Evolutionary conservation across 495 filamentous ascomycete species (phyloP), one percentile per base, ranked within the genome.

Genomic region (Copromyces sp.): DNA sequence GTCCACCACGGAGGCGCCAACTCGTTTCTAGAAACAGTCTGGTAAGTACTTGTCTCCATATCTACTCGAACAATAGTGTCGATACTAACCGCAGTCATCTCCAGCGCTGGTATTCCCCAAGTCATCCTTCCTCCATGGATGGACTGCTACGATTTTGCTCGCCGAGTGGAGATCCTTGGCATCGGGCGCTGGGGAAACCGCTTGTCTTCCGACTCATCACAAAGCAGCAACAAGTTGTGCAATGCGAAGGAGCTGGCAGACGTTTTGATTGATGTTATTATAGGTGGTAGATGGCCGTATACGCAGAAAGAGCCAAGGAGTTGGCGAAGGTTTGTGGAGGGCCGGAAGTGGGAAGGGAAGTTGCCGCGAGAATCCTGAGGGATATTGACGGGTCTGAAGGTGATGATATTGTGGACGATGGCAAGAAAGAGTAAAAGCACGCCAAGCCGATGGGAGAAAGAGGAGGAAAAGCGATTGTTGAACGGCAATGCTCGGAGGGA

Each of bases 81-180:
- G 2, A 32, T 32, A 0, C 47, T 32, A 41, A 70, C 12, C 9
- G 1, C 53, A 9, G 5, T 71, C 17, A 17, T n/a, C 3, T 29
- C 40, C 29, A 87, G 86, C 71, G 82, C 81, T 8, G 85, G 86
- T 2, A 80, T 84, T 7, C 84, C 86, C 3, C 85, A 87, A 68
- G 80, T 88, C 2, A 75, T 88, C 4, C 80, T 88, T 1, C 84
- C 87, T 0, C 80, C 83, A 39, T 88, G 87, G 86, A 83, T 86
- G 72, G 87, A 88, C 72, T 85, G 82, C 37, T 88, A 84, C 53
- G 87, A 88, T 61, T 87, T 86, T 73, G 85, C 86, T 3, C 79
- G 84, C 9, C 76, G 86, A 24, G 84, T 82, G 3, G 87, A 88
- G 73, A 82, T 83, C 75, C 77, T 87, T 0, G 84, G 84, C 1